Evolutionary conservation across 2,329 filamentous ascomycete species (phyloP), one percentile per base, ranked within the genome.

Genomic region (Diaporthe sp.): DNA sequence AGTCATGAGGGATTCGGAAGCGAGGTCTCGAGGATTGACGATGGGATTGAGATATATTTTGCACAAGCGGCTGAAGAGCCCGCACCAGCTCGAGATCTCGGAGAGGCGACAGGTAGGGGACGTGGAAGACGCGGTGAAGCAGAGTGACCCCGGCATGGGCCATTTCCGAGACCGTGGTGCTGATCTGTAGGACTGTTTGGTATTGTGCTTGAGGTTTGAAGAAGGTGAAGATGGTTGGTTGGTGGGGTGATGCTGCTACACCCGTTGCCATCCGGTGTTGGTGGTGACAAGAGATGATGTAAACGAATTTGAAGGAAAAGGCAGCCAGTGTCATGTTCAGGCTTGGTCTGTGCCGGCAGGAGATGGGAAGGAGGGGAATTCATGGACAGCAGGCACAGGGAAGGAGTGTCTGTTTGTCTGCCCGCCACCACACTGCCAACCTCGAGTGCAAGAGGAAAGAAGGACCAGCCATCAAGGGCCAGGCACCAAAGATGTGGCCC

Each of bases 51-150:
- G 75, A 46, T 76, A 76, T 53, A 73, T 76, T 44, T 60, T 93
- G 85, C 91, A 93, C 81, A 92, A 95, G 82, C 93, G 92, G 81
- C 89, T 94, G 79, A 92, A 90, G 80, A 90, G 88, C 79, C 75
- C 75, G 8, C 70, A 75, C 13, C 53, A 73, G 49, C 86, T 91
- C 78, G 96, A 98, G 85, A 89, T 98, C 76, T 94, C 94, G 76
- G 95, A 96, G 86, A 90, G 96, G 79, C 94, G 94, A 84, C 96
- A 98, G 86, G 96, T 98, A 74, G 96, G 95, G 78, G 96, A 98
- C 86, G 93, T 93, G 74, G 94, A 95, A 85, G 92, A 91, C 82
- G 89, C 95, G 87, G 89, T 96, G 80, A 92, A 94, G 80, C 86
- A 86, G 53, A 71, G 65, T 44, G 76, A 75, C 44, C 58, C 76